A percentile compares a stretch with the other conserved stretches of the same genome.
Conservation (phyloP, 768 basidiomycete species). For the Russula brevipes region DNA sequence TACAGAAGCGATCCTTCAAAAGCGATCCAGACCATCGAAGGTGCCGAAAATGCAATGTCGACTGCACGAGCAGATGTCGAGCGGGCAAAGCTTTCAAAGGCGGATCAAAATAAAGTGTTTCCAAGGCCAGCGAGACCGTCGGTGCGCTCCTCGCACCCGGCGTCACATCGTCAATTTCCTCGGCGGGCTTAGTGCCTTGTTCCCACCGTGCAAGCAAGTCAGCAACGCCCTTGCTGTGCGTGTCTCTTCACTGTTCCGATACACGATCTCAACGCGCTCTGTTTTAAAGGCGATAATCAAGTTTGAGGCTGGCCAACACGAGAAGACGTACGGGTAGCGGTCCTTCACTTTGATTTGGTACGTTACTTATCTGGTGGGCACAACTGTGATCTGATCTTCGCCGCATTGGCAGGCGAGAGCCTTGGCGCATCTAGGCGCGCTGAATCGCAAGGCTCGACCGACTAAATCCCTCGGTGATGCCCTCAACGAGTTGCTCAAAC, state of each 20-base stretch:
- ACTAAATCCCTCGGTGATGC: neutral
- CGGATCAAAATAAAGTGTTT: conserved; percentile 5
- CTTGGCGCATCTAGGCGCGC: conserved; percentile 4
- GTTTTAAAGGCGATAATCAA: neutral
- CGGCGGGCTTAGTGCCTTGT: conserved; percentile 3
- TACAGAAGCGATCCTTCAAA: neutral
- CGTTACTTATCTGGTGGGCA: neutral
- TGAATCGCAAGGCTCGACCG: conserved; percentile 11
- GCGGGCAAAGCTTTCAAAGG: neutral
- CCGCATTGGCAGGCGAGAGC: conserved; percentile 2
- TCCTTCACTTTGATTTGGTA: conserved; percentile 15
- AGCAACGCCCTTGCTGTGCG: conserved; percentile 11
- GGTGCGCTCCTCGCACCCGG: conserved; percentile 9
- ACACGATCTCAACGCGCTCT: neutral
- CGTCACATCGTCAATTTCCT: conserved; percentile 10
- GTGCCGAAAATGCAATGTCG: conserved; percentile 9
- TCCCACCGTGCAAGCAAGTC: conserved; percentile 15
- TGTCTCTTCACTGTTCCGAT: neutral
- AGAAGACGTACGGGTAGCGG: conserved; percentile 15
- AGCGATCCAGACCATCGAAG: conserved; percentile 3
- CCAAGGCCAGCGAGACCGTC: conserved; percentile 9
- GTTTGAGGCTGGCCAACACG: neutral
- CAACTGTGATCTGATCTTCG: neutral
- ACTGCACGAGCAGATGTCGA: neutral
- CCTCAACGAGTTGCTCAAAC: neutral